These are phyloP conservation scores for Hyphopichia pseudoburtonii DNA, from an alignment of 1,139 yeast species.

Conservation along the genomic window DNA sequence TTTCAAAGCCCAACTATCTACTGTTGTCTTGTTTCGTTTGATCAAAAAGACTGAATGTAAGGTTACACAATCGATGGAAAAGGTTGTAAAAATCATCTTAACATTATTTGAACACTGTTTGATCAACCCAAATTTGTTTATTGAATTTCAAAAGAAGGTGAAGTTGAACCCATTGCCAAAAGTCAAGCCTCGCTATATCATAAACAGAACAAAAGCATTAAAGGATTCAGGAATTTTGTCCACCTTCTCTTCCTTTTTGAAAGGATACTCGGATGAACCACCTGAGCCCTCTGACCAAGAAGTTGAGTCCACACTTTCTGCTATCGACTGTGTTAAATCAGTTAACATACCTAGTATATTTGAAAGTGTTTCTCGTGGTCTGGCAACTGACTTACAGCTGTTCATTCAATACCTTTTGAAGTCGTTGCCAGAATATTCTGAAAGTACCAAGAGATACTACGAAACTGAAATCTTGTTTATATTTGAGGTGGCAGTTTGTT, in stretches of 20 bases:
- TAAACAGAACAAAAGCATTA: constrained; percentile 59
- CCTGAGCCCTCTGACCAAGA: constrained; percentile 93
- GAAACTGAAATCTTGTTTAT: constrained; percentile 58
- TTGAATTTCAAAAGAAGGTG: constrained; percentile 59
- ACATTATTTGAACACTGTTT: constrained; percentile 73
- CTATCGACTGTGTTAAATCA: constrained; percentile 77
- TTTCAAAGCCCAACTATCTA: constrained; percentile 87
- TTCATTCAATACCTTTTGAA: constrained; percentile 25
- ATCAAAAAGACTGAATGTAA: constrained; percentile 57
- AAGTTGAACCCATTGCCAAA: constrained; percentile 54
- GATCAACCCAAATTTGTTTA: constrained; percentile 64
- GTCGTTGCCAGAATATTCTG: constrained; percentile 29
- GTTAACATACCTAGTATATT: constrained; percentile 58
- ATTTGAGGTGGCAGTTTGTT: constrained; percentile 54
- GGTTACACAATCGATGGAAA: constrained; percentile 58
- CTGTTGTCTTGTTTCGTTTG: constrained; percentile 80
- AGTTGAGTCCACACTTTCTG: constrained; percentile 78
- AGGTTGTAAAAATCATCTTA: constrained; percentile 58
- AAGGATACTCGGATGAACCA: constrained; percentile 82
- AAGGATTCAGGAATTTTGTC: constrained; percentile 79
- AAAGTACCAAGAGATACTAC: constrained; percentile 44
- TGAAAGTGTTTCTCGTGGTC: constrained; percentile 37
- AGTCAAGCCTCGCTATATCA: constrained; percentile 64
- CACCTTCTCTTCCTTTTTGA: constrained; percentile 86
- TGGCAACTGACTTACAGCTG: constrained; percentile 20